Evolutionary conservation across 2,329 filamentous ascomycete genomes (phyloP).

Genomic region (Aspergillus latus): DNA sequence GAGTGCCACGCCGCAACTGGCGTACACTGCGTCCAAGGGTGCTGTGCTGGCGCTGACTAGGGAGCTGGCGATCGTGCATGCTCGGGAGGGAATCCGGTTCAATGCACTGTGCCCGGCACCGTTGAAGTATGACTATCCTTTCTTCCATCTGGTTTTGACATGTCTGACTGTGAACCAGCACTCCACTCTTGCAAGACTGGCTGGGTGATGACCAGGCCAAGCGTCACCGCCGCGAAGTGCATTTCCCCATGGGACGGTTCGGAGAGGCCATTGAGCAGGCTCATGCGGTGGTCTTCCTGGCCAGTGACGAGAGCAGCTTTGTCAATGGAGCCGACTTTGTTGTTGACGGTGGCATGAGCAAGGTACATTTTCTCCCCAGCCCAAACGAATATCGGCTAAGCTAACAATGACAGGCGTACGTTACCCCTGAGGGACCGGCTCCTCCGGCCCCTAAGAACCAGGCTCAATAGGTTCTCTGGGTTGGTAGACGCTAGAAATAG

Average conservation of each 20-base stretch:
- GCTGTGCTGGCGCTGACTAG: constrained; percentile 87
- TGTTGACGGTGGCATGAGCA: constrained; percentile 94
- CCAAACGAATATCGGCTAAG: background rate
- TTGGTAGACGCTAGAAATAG: background rate
- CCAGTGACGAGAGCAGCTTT: constrained; percentile 84
- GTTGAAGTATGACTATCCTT: constrained; percentile 61
- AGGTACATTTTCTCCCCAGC: constrained; percentile 43
- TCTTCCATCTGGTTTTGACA: background rate
- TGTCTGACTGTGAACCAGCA: constrained; percentile 48
- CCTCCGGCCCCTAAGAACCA: constrained; percentile 55
- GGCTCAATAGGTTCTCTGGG: constrained; percentile 21
- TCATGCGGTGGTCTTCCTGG: constrained; percentile 82
- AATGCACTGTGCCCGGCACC: constrained; percentile 89
- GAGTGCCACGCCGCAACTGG: constrained; percentile 81
- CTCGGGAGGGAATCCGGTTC: constrained; percentile 81
- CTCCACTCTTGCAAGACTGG: constrained; percentile 88
- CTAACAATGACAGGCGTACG: constrained; percentile 61
- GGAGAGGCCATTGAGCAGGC: constrained; percentile 94
- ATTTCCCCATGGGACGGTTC: constrained; percentile 85
- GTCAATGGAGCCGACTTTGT: constrained; percentile 91
- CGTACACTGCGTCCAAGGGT: constrained; percentile 92
- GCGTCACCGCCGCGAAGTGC: constrained; percentile 77
- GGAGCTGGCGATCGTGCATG: constrained; percentile 88
- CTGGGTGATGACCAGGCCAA: constrained; percentile 83
- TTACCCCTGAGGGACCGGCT: constrained; percentile 60